Evolutionary conservation across 345 rosid species (phyloP), one percentile per base, ranked within the genome.

Genomic region (Arabidopsis arenosa): DNA sequence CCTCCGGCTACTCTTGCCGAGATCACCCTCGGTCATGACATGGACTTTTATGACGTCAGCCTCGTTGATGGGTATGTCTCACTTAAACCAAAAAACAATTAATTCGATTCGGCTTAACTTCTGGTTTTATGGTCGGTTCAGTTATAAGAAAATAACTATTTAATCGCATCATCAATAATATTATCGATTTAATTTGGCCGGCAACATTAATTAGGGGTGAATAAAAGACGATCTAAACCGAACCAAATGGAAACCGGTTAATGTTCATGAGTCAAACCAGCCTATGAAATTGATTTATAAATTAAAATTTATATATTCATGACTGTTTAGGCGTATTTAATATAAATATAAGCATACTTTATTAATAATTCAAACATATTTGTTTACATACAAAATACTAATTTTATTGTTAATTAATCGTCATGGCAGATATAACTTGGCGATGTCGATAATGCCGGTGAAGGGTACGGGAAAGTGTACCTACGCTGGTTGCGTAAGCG

Each of bases 1-100:
- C 86, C 88, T 36, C 90, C 85, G 9, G 85, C 79, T 13, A 76
- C 85, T 1, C 78, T 86, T 5, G 87, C 85, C 1, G 90, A 86
- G 74, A 82, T 86, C 65, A 82, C 87, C 4, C 74, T 84, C 1
- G 84, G 87, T 3, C 69, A 75, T 3, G 80, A 78, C 30, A 58
- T 65, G 4, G 84, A 86, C 60, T 84, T 66, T 49, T 86, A 86
- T 66, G 89, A 84, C 48, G 75, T 86, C 54, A 86, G 87, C 58
- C 79, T 80, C 6, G 85, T 86, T 10, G 86, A 86, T 62, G 86
- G 85, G 80, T 77, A 77, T 40, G 68, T 28, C 67, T 47, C 36
- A 37, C 37, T 57, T 35, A 5, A 45, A 15, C 48, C 63, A 28
- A 51, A 4, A 2, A 17, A 1, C 4, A n/a, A n/a, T 41, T 5